These are phyloP conservation scores for Crithidia fasciculata DNA, from an alignment of 208 protist species.

Conservation along the genomic window DNA sequence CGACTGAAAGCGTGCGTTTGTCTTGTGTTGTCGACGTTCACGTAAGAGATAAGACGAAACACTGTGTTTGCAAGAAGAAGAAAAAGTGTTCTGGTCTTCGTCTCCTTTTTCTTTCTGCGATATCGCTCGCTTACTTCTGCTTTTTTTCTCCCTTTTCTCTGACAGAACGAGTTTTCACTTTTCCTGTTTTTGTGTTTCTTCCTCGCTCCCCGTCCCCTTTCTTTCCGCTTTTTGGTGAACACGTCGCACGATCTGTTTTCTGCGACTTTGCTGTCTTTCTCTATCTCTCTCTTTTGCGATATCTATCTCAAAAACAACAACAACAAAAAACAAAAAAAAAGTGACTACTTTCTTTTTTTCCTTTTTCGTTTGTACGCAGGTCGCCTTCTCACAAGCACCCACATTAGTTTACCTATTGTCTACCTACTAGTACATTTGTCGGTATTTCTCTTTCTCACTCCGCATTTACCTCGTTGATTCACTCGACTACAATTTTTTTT, in stretches of 20 bases:
- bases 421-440: too few species aligned
- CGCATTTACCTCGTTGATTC: background rate
- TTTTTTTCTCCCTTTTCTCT: background rate
- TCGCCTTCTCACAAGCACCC: background rate
- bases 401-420: too few species aligned
- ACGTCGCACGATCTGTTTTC: background rate
- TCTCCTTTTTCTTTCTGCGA: conserved; percentile 20
- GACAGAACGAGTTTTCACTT: background rate
- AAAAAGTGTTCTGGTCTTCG: conserved; percentile 5
- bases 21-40: too few species aligned
- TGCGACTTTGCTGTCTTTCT: background rate
- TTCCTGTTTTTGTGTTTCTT: conserved; percentile 12
- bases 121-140: background rate
- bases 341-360: background rate
- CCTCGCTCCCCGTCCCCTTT: conserved; percentile 19
- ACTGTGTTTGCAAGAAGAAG: background rate
- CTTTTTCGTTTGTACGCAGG: background rate
- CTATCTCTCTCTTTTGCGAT: too few species aligned
- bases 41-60: too few species aligned
- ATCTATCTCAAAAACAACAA: too few species aligned
- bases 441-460: too few species aligned
- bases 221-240: background rate
- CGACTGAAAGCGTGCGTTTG: too few species aligned
- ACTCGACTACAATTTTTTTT: background rate
- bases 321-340: too few species aligned